phyloP scores from a whole-genome alignment of 805 yeast genomes.

The Candida dajiaensis region DNA sequence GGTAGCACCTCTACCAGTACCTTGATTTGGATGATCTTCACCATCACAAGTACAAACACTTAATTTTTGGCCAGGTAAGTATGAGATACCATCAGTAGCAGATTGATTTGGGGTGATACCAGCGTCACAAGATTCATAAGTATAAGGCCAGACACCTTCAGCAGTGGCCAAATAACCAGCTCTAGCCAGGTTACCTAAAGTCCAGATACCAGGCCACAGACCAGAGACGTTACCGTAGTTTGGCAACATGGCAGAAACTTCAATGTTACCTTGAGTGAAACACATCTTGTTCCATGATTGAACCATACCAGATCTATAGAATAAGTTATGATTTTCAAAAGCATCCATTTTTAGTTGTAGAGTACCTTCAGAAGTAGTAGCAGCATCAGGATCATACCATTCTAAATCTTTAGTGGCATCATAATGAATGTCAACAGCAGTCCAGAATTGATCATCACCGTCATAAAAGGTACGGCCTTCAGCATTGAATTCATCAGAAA shows the following conservation, averaged over 20 bases:
- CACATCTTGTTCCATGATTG: conserved; percentile 45
- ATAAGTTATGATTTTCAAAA: conserved; percentile 35
- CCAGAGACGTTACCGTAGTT: conserved; percentile 37
- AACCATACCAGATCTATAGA: conserved; percentile 42
- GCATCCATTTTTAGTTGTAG: conserved; percentile 36
- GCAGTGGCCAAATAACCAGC: conserved; percentile 43
- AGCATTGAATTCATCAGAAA: conserved; percentile 44
- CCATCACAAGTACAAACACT: conserved; percentile 40
- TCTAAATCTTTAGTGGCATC: conserved; percentile 44
- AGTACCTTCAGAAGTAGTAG: conserved; percentile 35
- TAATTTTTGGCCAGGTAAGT: conserved; percentile 40
- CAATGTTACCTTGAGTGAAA: conserved; percentile 38
- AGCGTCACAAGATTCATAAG: conserved; percentile 42
- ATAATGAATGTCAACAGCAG: conserved; percentile 38
- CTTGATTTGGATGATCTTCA: conserved; percentile 41
- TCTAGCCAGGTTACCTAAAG: conserved; percentile 43
- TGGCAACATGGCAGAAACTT: conserved; percentile 37
- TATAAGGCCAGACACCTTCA: conserved; percentile 48
- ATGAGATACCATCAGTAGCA: conserved; percentile 40
- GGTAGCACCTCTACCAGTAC: conserved; percentile 46
- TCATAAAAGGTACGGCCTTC: conserved; percentile 43
- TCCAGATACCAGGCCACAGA: conserved; percentile 48
- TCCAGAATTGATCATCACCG: conserved; percentile 44
- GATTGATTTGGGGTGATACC: conserved; percentile 47
- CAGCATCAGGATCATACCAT: conserved; percentile 49